phyloP scores from a whole-genome alignment of 148 eudicot genomes.

The Camellia sinensis region DNA sequence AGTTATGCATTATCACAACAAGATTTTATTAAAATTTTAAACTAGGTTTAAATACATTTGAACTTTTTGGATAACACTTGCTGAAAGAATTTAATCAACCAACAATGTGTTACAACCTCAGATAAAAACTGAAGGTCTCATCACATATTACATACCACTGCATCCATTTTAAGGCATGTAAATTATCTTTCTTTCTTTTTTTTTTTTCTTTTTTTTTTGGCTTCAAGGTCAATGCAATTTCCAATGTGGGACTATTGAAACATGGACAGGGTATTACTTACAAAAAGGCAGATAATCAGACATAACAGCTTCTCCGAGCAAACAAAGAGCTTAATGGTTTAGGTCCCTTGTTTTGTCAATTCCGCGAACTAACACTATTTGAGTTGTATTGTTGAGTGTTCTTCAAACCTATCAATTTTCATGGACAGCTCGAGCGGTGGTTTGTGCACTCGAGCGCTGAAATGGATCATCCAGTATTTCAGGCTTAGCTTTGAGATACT shows the following conservation, averaged over 20 bases:
- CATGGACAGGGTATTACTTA: background rate
- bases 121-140: background rate
- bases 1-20: too few species aligned
- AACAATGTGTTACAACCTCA: background rate
- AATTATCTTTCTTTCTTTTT: background rate
- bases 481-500: too few species aligned
- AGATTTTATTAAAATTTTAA: background rate
- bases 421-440: too few species aligned
- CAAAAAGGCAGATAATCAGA: background rate
- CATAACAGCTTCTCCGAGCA: background rate
- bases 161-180: background rate
- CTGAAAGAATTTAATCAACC: background rate
- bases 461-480: too few species aligned
- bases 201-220: background rate
- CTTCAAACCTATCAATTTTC: too few species aligned
- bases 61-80: background rate
- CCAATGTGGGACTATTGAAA: background rate
- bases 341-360: too few species aligned
- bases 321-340: background rate
- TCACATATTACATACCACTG: background rate
- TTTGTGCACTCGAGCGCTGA: too few species aligned
- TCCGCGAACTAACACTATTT: too few species aligned
- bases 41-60: background rate
- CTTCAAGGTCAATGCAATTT: slow-evolving; percentile 2
- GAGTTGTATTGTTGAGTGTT: too few species aligned